A percentile compares a stretch with the other conserved stretches of the same genome.
These are phyloP conservation scores for Buxus sempervirens DNA, from an alignment of 164 flowering plant species.

Conservation along the genomic window DNA sequence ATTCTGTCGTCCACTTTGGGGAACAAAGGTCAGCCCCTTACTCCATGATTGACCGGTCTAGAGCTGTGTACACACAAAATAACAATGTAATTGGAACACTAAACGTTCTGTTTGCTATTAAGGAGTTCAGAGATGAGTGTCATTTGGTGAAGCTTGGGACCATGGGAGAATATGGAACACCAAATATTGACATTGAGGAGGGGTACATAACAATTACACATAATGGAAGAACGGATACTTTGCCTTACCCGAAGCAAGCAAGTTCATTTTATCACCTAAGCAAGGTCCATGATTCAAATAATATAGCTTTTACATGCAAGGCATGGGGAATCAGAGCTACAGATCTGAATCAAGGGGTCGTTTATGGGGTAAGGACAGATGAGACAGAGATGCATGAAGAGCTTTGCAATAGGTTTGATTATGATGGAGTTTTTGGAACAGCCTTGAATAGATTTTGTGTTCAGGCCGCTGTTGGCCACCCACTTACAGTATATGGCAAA, in stretches of 20 bases:
- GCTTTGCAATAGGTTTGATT: slow-evolving; percentile 83
- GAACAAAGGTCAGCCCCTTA: slow-evolving; percentile 98
- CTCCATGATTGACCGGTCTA: slow-evolving; percentile 94
- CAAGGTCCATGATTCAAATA: slow-evolving; percentile 91
- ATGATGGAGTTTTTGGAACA: slow-evolving; percentile 92
- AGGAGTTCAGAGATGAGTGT: slow-evolving; percentile 78
- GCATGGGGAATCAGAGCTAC: slow-evolving; percentile 98
- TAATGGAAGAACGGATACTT: slow-evolving; percentile 92
- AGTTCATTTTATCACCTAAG: slow-evolving; percentile 95
- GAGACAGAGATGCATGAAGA: slow-evolving; percentile 95
- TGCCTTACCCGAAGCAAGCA: slow-evolving; percentile 96
- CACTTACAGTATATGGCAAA: slow-evolving; percentile 98
- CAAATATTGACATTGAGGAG: slow-evolving; percentile 95
- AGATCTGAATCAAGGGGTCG: slow-evolving; percentile 95
- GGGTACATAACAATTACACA: slow-evolving; percentile 90
- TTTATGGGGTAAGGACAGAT: slow-evolving; percentile 84
- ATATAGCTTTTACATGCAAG: slow-evolving; percentile 93
- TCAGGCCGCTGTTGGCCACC: slow-evolving; percentile 96
- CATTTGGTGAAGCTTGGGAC: slow-evolving; percentile 97
- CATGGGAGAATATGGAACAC: slow-evolving; percentile 99
- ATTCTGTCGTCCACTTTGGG: slow-evolving; percentile 93
- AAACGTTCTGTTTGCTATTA: slow-evolving; percentile 91
- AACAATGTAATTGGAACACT: slow-evolving; percentile 94
- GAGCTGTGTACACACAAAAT: slow-evolving; percentile 89
- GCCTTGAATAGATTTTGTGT: slow-evolving; percentile 90